Base-by-base conservation (phyloP, 139 green algal species). In the Limnomonas spitsbergensis region DNA sequence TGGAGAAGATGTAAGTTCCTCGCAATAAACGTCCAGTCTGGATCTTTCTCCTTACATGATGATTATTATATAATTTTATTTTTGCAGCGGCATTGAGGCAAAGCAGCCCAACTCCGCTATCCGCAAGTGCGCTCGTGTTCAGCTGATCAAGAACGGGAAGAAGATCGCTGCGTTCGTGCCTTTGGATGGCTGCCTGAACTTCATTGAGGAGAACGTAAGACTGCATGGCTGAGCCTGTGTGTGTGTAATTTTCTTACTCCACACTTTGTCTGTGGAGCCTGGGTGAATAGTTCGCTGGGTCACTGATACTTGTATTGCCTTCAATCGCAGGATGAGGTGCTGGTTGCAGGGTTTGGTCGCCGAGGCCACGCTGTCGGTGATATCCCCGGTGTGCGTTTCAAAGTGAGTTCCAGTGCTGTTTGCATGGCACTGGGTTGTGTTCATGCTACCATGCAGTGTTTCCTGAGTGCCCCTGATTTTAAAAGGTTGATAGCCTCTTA, bases 121-220 rank as follows among this genome's bases (percentile, higher is more conserved):
- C 81, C 94, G 96, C 75, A 99, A 99, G 93, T 99, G 96, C 85
- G 94, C 93, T 26, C 93, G 96, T 88, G 96, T 99, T 82, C 96
- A 99, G 95, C 95, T 99, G 72, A 99, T 99, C 92, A 99, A 99
- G 94, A 99, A 99, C 88, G 96, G 95, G 84, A 99, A 99, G 94
- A 99, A 99, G 92, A 99, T 99, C 76, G 96, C 96, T 24, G 96
- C 96, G 56, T 99, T 99, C 78, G 96, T 99, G 78, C 96, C 96
- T 81, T 97, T 98, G 85, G 96, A 99, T 83, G 96, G 96, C 79
- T 99, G 96, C 93, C 80, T 99, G 31, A 99, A 99, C 93, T 99
- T 98, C 88, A 96, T 99, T 79, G 96, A 99, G 87, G 96, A 99
- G 90, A 99, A 99, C 89, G 94, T 97, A 82, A 78, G 82, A 78